These are phyloP conservation scores for Clonostachys chloroleuca DNA, from an alignment of 2,329 filamentous ascomycete genomes.

Conservation along the genomic window DNA sequence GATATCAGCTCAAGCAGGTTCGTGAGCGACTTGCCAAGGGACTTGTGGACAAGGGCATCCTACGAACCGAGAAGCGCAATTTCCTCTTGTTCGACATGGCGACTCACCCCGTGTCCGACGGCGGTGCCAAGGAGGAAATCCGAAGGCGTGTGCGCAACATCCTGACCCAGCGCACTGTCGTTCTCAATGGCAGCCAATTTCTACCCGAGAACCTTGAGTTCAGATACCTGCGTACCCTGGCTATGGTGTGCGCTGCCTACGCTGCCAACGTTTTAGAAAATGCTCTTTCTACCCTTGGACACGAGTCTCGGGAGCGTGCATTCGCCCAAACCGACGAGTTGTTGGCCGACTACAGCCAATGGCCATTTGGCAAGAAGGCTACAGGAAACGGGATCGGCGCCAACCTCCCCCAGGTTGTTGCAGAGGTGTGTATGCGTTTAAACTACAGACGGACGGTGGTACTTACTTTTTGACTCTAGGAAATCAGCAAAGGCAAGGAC, in stretches of 20 bases:
- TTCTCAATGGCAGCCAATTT: conserved; percentile 81
- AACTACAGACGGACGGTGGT: background rate
- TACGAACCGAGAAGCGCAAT: conserved; percentile 98
- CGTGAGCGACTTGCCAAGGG: conserved; percentile 96
- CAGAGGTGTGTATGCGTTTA: conserved; percentile 53
- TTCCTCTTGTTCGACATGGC: conserved; percentile 99
- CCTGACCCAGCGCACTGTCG: conserved; percentile 89
- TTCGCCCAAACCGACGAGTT: conserved; percentile 97
- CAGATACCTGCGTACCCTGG: conserved; percentile 83
- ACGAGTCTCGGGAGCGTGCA: conserved; percentile 88
- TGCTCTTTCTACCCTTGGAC: conserved; percentile 86
- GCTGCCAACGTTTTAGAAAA: conserved; percentile 98
- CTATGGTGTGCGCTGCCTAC: conserved; percentile 97
- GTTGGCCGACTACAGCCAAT: conserved; percentile 94
- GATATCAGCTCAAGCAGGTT: conserved; percentile 98
- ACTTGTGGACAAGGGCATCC: conserved; percentile 95
- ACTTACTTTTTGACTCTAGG: conserved; percentile 32
- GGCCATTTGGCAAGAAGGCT: conserved; percentile 87
- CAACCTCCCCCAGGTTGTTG: conserved; percentile 82
- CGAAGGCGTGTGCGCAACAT: conserved; percentile 87
- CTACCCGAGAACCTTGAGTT: conserved; percentile 93
- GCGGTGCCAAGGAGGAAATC: conserved; percentile 96
- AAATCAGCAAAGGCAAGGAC: conserved; percentile 81
- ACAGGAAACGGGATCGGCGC: conserved; percentile 79
- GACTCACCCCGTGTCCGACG: conserved; percentile 93